Conservation (phyloP, 1,139 yeast species). For the Geotrichum reessii region DNA sequence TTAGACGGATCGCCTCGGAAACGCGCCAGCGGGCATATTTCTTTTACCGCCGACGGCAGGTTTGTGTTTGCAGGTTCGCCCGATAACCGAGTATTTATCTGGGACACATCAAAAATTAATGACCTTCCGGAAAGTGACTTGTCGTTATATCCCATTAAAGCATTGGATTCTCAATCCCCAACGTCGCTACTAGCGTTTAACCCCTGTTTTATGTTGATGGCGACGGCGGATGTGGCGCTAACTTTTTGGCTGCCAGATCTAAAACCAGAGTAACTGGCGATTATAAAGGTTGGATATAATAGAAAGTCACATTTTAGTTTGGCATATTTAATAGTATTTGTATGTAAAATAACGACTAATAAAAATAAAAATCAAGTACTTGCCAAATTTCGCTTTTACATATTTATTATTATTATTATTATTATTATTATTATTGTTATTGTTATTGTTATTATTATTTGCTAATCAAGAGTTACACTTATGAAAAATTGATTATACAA, state of each 20-base stretch:
- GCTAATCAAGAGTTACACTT: too few relatives aligned
- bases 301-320: neutral
- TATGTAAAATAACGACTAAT: too few relatives aligned
- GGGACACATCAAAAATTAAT: slow-evolving; percentile 48
- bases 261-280: neutral
- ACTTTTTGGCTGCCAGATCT: slow-evolving; percentile 38
- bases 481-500: too few relatives aligned
- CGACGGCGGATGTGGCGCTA: slow-evolving; percentile 67
- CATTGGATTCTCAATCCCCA: slow-evolving; percentile 34
- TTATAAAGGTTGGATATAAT: neutral
- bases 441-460: too few relatives aligned
- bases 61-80: slow-evolving; percentile 60
- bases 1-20: slow-evolving; percentile 3
- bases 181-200: slow-evolving; percentile 60
- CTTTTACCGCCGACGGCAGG: slow-evolving; percentile 79
- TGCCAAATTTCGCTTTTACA: too few relatives aligned
- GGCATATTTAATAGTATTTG: neutral
- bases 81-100: slow-evolving; percentile 52
- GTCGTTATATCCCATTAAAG: slow-evolving; percentile 27
- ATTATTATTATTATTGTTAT: too few relatives aligned
- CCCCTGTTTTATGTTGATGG: slow-evolving; percentile 70
- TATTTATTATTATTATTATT: too few relatives aligned
- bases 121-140: slow-evolving; percentile 30
- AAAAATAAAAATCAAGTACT: too few relatives aligned
- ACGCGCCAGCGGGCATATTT: slow-evolving; percentile 39